These are phyloP conservation scores for Trifolium subterraneum DNA, from an alignment of 306 rosid species.

Conservation along the genomic window DNA sequence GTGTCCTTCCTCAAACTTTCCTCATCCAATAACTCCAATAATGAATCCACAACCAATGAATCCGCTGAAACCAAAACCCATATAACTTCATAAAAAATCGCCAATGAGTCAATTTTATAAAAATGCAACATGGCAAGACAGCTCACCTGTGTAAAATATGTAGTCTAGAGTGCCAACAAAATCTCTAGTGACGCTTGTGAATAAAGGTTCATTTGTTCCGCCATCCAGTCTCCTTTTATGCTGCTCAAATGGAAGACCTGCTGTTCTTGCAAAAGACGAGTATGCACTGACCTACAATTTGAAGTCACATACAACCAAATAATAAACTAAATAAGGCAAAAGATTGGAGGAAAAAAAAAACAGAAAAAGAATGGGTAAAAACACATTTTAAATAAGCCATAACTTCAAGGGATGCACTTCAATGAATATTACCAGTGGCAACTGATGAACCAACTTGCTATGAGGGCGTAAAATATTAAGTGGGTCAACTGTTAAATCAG, in stretches of 20 bases:
- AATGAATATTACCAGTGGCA: conserved; percentile 75
- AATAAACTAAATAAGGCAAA: conserved; percentile 23
- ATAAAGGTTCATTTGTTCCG: conserved; percentile 84
- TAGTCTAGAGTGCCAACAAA: conserved; percentile 96
- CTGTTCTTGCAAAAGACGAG: conserved; percentile 80
- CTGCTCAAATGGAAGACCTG: conserved; percentile 72
- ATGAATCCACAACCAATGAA: conserved; percentile 88
- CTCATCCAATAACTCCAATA: conserved; percentile 95
- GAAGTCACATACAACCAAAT: conserved; percentile 23
- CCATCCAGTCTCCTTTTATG: conserved; percentile 83
- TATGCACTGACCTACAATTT: conserved; percentile 87
- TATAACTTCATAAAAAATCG: conserved; percentile 10
- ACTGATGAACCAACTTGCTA: conserved; percentile 90
- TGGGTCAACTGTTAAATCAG: conserved; percentile 89
- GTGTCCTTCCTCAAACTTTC: conserved; percentile 96
- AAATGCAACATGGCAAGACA: conserved; percentile 29
- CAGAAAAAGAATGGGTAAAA: background rate
- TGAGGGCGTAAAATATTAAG: conserved; percentile 88
- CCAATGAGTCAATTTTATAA: conserved; percentile 1
- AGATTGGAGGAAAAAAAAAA: background rate
- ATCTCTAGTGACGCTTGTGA: conserved; percentile 92
- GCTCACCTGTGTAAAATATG: conserved; percentile 92
- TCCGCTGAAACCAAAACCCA: conserved; percentile 71
- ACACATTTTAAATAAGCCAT: conserved; percentile 10
- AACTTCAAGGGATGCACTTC: conserved; percentile 15